Conservation (phyloP, 805 yeast species). For the Wickerhamiella hasegawae region DNA sequence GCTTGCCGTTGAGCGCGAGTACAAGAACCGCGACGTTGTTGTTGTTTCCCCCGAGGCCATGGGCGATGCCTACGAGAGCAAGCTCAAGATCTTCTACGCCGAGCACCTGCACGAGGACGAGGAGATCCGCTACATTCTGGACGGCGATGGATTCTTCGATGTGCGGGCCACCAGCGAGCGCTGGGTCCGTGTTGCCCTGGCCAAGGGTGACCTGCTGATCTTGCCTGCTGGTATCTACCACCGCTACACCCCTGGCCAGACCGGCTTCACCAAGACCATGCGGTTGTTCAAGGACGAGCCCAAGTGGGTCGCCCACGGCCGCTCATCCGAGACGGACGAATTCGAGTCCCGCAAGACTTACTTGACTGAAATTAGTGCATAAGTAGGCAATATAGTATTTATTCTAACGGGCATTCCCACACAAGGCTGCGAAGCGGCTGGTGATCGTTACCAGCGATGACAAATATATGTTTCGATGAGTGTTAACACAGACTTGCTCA, state of each 20-base stretch:
- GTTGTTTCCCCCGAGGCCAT: constrained; percentile 43
- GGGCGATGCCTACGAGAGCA: constrained; percentile 44
- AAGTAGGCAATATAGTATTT: neutral
- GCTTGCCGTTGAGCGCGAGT: constrained; percentile 53
- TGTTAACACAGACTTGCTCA: too few relatives aligned
- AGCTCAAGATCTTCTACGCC: constrained; percentile 52
- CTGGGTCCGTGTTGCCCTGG: constrained; percentile 67
- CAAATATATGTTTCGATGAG: too few relatives aligned
- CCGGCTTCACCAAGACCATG: constrained; percentile 54
- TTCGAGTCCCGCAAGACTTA: neutral
- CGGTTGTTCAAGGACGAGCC: constrained; percentile 89
- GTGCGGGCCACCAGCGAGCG: constrained; percentile 44
- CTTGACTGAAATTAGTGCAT: neutral
- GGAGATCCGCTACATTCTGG: constrained; percentile 79
- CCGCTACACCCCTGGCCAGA: constrained; percentile 61
- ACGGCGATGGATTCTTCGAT: constrained; percentile 87
- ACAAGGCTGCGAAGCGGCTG: too few relatives aligned
- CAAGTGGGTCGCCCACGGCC: constrained; percentile 78
- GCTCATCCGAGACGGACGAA: constrained; percentile 34
- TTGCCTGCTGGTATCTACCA: constrained; percentile 92
- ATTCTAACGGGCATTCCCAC: too few relatives aligned
- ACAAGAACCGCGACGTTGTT: constrained; percentile 68
- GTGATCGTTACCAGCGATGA: too few relatives aligned
- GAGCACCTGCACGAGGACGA: constrained; percentile 96
- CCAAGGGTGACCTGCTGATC: constrained; percentile 39